These are phyloP conservation scores for Mediolabrus comicus DNA, from an alignment of 108 stramenopile genomes.

Conservation along the genomic window DNA sequence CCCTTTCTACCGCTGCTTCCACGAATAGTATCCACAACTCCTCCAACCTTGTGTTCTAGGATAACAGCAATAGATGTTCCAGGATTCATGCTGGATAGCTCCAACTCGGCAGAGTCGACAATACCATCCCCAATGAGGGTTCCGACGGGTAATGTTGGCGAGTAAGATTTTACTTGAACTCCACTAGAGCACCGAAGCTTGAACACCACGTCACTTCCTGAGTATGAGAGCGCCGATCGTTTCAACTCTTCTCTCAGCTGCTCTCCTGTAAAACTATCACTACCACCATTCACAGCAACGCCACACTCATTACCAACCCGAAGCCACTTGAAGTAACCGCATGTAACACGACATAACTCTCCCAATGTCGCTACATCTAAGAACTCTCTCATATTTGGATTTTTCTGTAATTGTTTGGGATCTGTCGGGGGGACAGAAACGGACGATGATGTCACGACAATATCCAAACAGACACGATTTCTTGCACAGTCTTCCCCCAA, in stretches of 20 bases:
- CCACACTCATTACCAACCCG: constrained; percentile 58
- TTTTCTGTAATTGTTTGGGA: background rate
- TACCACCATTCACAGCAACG: constrained; percentile 9
- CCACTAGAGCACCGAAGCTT: constrained; percentile 80
- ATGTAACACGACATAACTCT: constrained; percentile 67
- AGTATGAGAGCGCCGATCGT: constrained; percentile 33
- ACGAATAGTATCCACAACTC: constrained; percentile 39
- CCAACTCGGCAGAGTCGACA: constrained; percentile 62
- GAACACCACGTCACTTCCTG: constrained; percentile 71
- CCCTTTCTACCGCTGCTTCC: constrained; percentile 18
- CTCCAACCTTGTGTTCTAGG: constrained; percentile 78
- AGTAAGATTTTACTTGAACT: constrained; percentile 61
- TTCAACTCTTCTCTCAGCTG: constrained; percentile 56
- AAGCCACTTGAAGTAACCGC: constrained; percentile 74
- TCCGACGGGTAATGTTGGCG: constrained; percentile 31
- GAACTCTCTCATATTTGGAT: constrained; percentile 47
- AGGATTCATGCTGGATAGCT: constrained; percentile 57
- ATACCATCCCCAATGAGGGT: constrained; percentile 27
- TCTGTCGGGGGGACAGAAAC: constrained; percentile 26
- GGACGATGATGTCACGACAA: constrained; percentile 62
- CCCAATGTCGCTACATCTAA: constrained; percentile 74
- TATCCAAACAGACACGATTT: constrained; percentile 63
- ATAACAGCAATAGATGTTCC: constrained; percentile 67
- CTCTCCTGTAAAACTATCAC: constrained; percentile 27
- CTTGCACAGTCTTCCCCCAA: constrained; percentile 54